Conservation (phyloP, 2,329 filamentous ascomycete species). For the Didymella glomerata region DNA sequence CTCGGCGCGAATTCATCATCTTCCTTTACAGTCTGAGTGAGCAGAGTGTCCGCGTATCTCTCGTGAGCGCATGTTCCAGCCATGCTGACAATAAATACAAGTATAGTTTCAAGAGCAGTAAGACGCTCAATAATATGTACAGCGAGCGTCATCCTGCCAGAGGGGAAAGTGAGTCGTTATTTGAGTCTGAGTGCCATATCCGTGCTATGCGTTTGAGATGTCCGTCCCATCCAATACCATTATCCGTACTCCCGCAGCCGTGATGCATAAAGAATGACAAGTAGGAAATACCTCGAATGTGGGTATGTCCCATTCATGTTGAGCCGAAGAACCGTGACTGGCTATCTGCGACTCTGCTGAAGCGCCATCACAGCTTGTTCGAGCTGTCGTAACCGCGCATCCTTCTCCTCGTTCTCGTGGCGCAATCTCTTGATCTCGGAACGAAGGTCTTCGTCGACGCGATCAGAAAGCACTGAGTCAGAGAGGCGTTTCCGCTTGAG, state of each 20-base stretch:
- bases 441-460: constrained; percentile 47
- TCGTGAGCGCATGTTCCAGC: constrained; percentile 33
- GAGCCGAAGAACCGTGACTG: background rate
- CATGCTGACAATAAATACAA: constrained; percentile 27
- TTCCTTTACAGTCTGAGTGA: constrained; percentile 25
- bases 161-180: constrained; percentile 25
- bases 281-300: constrained; percentile 10
- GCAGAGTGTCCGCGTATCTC: constrained; percentile 19
- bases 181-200: constrained; percentile 20
- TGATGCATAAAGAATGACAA: constrained; percentile 14
- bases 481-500: constrained; percentile 48
- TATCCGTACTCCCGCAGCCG: constrained; percentile 8
- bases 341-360: constrained; percentile 37
- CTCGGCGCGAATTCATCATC: background rate
- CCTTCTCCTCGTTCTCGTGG: constrained; percentile 54
- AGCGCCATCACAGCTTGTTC: constrained; percentile 47
- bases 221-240: background rate
- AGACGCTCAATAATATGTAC: constrained; percentile 41
- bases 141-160: constrained; percentile 43
- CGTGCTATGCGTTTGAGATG: constrained; percentile 20
- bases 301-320: background rate
- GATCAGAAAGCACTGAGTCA: constrained; percentile 34
- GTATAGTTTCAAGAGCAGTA: constrained; percentile 22
- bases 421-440: constrained; percentile 54
- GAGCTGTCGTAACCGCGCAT: constrained; percentile 47